Evolutionary conservation across 2,329 filamentous ascomycete genomes (phyloP).

Genomic region (Phoma sp.): DNA sequence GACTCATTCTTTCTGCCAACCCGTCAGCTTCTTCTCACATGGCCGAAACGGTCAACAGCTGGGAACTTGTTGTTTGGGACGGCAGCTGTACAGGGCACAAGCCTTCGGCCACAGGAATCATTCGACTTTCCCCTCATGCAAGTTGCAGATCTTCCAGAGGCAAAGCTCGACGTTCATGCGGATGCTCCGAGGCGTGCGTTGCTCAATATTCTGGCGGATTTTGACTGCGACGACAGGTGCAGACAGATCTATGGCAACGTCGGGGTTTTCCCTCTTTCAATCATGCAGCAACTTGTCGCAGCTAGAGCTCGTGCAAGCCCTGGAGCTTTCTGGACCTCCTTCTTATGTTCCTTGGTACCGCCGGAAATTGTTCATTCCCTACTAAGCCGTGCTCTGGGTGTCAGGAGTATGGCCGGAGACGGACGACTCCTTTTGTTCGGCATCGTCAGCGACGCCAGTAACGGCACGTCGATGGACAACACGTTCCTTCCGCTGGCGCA

Average conservation of each 20-base stretch:
- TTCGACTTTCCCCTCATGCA: not conserved
- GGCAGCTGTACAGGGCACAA: not conserved
- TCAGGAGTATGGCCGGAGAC: no score
- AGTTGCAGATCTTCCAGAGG: not conserved
- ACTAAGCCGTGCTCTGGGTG: not conserved
- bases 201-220: not conserved
- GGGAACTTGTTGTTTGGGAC: not conserved
- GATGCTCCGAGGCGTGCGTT: not conserved
- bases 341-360: not conserved
- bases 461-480: not conserved
- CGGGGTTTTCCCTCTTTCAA: not conserved
- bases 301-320: not conserved
- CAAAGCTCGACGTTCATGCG: not conserved
- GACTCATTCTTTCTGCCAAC: not conserved
- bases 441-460: not conserved
- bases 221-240: not conserved
- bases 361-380: not conserved
- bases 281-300: not conserved
- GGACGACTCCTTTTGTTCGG: not conserved
- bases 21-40: not conserved
- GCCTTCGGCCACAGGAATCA: not conserved
- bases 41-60: not conserved
- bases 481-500: not conserved
- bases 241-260: not conserved
- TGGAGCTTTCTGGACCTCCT: not conserved